Conservation (phyloP, 1,139 yeast species). For the Insectozyma bohioensis region DNA sequence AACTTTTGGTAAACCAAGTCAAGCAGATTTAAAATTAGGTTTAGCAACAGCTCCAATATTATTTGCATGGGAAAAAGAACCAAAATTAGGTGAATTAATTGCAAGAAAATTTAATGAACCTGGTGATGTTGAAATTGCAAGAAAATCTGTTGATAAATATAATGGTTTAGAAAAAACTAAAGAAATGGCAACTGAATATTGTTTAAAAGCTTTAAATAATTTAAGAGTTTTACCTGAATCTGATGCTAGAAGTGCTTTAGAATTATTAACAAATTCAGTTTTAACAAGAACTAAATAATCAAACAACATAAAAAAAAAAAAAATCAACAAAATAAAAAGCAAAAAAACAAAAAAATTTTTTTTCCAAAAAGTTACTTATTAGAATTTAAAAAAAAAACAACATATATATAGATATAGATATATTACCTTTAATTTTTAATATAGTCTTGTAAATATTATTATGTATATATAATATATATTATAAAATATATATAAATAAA, state of each 20-base stretch:
- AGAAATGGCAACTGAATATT: constrained; percentile 73
- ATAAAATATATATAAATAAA: too few species aligned
- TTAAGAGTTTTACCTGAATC: constrained; percentile 78
- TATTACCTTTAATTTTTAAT: too few species aligned
- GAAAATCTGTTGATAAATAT: constrained; percentile 67
- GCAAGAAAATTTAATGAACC: constrained; percentile 75
- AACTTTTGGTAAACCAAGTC: constrained; percentile 90
- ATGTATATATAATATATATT: too few species aligned
- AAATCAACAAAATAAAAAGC: too few species aligned
- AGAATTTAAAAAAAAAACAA: too few species aligned
- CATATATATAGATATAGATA: too few species aligned
- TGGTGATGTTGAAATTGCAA: constrained; percentile 83
- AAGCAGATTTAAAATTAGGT: constrained; percentile 91
- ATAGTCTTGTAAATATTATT: too few species aligned
- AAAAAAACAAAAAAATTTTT: too few species aligned
- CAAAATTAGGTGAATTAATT: constrained; percentile 80
- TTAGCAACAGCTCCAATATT: constrained; percentile 96
- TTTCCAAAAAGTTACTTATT: too few species aligned
- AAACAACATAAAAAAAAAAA: constrained; percentile 2
- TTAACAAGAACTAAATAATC: constrained; percentile 78
- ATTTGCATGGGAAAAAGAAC: constrained; percentile 89
- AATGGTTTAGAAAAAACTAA: constrained; percentile 78
- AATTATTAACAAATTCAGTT: constrained; percentile 78
- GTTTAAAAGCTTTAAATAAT: constrained; percentile 71
- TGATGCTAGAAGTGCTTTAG: constrained; percentile 86